phyloP scores from a whole-genome alignment of 768 basidiomycete species.

The Pleurotus platypus region DNA sequence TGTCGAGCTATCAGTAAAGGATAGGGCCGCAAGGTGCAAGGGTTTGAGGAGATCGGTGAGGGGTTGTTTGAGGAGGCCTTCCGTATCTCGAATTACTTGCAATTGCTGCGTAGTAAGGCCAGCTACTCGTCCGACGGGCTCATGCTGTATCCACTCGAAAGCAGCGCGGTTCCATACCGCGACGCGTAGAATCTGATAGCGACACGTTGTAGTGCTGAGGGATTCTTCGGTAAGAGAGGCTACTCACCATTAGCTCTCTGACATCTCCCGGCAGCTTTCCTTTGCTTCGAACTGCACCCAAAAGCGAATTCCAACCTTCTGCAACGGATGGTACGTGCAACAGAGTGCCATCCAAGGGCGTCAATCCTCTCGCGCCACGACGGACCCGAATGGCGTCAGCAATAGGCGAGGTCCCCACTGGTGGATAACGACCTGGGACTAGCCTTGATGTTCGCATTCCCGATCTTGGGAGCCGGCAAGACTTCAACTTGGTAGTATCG shows the following conservation, averaged over 20 bases:
- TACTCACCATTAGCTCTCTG: constrained; percentile 46
- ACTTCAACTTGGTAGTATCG: too few relatives aligned
- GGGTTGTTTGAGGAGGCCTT: constrained; percentile 34
- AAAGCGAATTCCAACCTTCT: constrained; percentile 46
- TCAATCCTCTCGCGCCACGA: constrained; percentile 45
- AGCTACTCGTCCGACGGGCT: constrained; percentile 41
- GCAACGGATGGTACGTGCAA: constrained; percentile 46
- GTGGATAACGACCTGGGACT: constrained; percentile 41
- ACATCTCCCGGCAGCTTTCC: constrained; percentile 44
- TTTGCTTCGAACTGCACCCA: constrained; percentile 46
- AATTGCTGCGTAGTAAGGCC: constrained; percentile 55
- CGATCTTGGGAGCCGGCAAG: too few relatives aligned
- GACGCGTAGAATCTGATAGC: constrained; percentile 43
- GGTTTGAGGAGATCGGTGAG: constrained; percentile 36
- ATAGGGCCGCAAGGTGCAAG: constrained; percentile 48
- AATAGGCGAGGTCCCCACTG: constrained; percentile 35
- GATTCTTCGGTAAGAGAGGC: neutral
- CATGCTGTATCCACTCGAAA: constrained; percentile 59
- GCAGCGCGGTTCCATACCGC: constrained; percentile 47
- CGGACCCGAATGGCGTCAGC: constrained; percentile 48
- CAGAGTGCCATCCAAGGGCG: constrained; percentile 45
- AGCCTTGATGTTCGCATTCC: constrained; percentile 27
- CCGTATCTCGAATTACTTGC: constrained; percentile 47
- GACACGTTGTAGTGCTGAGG: neutral
- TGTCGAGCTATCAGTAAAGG: constrained; percentile 61